Evolutionary conservation across 2,329 filamentous ascomycete genomes (phyloP), one percentile per base, ranked within the genome.

Genomic region (Emmonsiellopsis sp.): DNA sequence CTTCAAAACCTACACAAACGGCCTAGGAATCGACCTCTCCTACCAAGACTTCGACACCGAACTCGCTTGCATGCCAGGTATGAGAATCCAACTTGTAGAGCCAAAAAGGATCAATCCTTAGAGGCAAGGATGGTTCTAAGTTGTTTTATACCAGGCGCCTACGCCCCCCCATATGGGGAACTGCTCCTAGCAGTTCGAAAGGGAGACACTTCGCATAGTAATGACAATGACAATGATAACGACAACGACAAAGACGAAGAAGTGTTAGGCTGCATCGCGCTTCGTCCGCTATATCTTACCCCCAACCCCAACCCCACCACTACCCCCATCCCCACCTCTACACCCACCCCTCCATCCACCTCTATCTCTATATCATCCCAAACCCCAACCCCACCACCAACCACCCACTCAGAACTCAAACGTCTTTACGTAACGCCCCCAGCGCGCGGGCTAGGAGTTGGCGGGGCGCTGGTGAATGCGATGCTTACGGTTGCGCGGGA

Each of bases 21-120:
- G 73, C 2, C 68, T 83, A 1, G 69, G 69, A 17, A 71, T 83
- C 50, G 79, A 81, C 58, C 76, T 83, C 37, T 70, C 72, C 9
- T 84, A 80, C 60, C 80, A 84, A 63, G 69, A 73, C 55, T 83
- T 82, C 64, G 61, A 70, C 8, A 61, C 68, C 8, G 81, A 84
- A 62, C 68, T 84, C 17, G 66, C 71, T 6, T 68, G 63, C 7
- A 65, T 84, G 13, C 80, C 81, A 0, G 80, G 79, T 1, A 76
- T 76, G 61, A 83, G 83, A 61, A 71, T 0, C 62, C 53, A 13
- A 49, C 55, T n/a, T n/a, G n/a, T 2, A 7, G 43, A 6, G 48
- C 54, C 32, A 42, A 48, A 8, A 7, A 57, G n/a, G 34, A 51
- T 13, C 34, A 37, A 13, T 7, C 7, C 34, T 13, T 37, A 13